Base-by-base conservation (phyloP, 371 early-diverging fungal genomes). In the Mortierella sp. region DNA sequence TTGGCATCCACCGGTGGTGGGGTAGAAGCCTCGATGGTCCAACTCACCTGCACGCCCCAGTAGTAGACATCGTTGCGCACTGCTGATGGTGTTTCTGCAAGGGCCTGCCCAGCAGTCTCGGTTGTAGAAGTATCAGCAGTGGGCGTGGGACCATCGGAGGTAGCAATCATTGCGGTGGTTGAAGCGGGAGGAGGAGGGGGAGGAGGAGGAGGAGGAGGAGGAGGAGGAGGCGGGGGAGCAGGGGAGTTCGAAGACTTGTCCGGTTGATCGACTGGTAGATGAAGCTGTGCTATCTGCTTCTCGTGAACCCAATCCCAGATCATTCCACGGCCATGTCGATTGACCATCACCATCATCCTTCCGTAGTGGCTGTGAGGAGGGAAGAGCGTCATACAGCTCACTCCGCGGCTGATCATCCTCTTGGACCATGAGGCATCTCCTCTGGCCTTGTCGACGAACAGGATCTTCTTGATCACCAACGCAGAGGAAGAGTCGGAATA, bases 291-390 rank as follows among this genome's bases (percentile, higher is more conserved):
- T 10, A 74, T 49, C 19, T 63, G 68, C 13, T 17, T 28, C 37
- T 67, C 74, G 9, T 64, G 50, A 2, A 74, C 53, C 63, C 63
- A 67, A 41, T 74, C 76, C 76, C 76, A 74, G 3, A 74, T 64
- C 56, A 67, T 57, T 1, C 76, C 63, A 2, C 68, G 37, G 0
- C 76, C 76, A 10, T 57, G 54, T 21, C 57, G 14, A 27, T 74
- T 74, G 29, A 74, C 60, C 13, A 74, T 5, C 14, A 67, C 60
- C 16, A 67, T 24, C 40, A 67, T 44, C 0, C 64, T 43, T 40
- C 67, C 76, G n/a, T 53, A 74, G 14, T 53, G 51, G 39, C 68
- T 67, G 10, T 60, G 34, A 17, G 47, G 46, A 0, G 60, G 67
- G 47, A 68, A 68, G 16, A 60, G 22, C 1, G 76, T 54, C 57